Percentiles rank a stretch among this genome's conserved stretches.
phyloP scores from a whole-genome alignment of 2,329 filamentous ascomycete species.

The Penicillium sp. region DNA sequence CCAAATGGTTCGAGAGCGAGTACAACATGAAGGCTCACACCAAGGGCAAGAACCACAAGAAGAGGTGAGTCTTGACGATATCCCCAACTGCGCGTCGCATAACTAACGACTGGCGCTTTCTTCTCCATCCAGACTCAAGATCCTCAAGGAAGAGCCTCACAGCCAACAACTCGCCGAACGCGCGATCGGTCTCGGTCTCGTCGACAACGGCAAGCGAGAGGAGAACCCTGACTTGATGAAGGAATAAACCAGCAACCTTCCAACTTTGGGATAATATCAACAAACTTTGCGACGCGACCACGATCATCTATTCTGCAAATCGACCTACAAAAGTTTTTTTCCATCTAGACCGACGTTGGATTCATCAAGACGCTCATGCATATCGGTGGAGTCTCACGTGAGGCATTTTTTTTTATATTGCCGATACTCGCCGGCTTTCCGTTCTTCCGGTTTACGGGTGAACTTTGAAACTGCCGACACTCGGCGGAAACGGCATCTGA shows the following conservation, averaged over 20 bases:
- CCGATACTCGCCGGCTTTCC: slow-evolving; percentile 32
- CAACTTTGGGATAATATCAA: slow-evolving; percentile 4
- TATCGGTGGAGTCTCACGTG: slow-evolving; percentile 25
- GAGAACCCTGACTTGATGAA: slow-evolving; percentile 47
- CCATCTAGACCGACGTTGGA: slow-evolving; percentile 7
- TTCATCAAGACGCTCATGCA: slow-evolving; percentile 9
- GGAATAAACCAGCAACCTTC: slow-evolving; percentile 22
- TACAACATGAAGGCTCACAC: slow-evolving; percentile 72
- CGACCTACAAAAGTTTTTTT: slow-evolving; percentile 7
- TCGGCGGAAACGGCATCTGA: slow-evolving; percentile 28
- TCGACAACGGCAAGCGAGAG: slow-evolving; percentile 63
- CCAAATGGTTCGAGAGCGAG: slow-evolving; percentile 94
- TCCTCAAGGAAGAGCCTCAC: slow-evolving; percentile 81
- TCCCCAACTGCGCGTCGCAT: neutral
- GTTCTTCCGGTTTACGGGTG: slow-evolving; percentile 32
- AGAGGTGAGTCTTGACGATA: slow-evolving; percentile 59
- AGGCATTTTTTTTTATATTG: slow-evolving; percentile 26
- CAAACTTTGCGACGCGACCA: slow-evolving; percentile 13
- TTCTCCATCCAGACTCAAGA: slow-evolving; percentile 64
- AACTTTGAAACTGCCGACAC: slow-evolving; percentile 28
- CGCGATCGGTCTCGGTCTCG: slow-evolving; percentile 66
- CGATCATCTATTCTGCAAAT: slow-evolving; percentile 10
- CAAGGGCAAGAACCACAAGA: slow-evolving; percentile 91
- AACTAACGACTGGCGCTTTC: slow-evolving; percentile 5
- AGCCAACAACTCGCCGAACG: slow-evolving; percentile 84